Evolutionary conservation across 352 stramenopile species (phyloP), one percentile per base, ranked within the genome.

Genomic region (Phytophthora kernoviae): DNA sequence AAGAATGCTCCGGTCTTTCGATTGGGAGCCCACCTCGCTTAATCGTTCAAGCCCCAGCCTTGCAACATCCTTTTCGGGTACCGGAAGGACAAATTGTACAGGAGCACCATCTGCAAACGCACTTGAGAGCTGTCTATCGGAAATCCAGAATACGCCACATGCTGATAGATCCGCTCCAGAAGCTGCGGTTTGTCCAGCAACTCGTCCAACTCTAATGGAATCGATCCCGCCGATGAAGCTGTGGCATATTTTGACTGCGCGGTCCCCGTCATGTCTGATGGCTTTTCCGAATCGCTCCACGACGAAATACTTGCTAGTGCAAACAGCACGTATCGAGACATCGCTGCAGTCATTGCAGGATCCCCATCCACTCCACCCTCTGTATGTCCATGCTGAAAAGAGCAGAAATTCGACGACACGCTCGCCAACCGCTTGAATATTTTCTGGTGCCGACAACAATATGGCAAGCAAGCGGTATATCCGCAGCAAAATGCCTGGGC

Each of bases 31-130:
- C 4, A 90, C 65, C 2, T 73, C 33, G 6, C 69, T 64, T 10
- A 92, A 32, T 39, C 77, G 76, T 15, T 64, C 48, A 2, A 72
- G 54, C 0, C 66, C 69, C 0, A 81, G 52, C 15, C 24, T 61
- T 20, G 80, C 75, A 17, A 90, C 69, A 18, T 90, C 77, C 0
- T 68, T 32, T 86, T 84, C 50, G 65, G 77, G 68, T 85, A 90
- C 5, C 75, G 68, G 40, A 92, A 89, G 15, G 78, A 87, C 33
- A 92, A 65, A 54, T 92, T 92, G 73, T 90, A 89, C 9, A 92
- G 53, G 11, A 92, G 65, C n/a, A 85, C 58, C 36, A 81, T 73
- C 49, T 92, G 83, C 26, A 92, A 47, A n/a, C 75, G 80, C 20
- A 82, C 59, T 50, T 90, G 79, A 14, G 67, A 22, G 21, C 66